Base-by-base conservation (phyloP, 208 protist genomes). In the Phytomonas sp. region DNA sequence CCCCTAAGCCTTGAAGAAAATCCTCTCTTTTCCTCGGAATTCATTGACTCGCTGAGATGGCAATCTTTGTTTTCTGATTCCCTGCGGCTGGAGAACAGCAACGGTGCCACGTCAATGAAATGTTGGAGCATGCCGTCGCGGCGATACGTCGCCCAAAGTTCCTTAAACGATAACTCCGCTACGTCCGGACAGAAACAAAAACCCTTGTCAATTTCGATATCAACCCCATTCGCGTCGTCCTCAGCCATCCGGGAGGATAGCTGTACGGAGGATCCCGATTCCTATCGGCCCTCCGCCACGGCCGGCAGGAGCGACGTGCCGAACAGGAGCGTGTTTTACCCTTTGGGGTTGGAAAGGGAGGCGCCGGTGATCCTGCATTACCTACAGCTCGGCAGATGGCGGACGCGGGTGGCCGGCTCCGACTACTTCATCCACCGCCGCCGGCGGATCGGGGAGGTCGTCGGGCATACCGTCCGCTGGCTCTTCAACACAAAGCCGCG, bases 351-450 rank as follows among this genome's bases (percentile, higher is more conserved):
- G 8, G 80, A 82, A 1, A 62, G 64, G 26, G 75, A 79, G 40
- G 79, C 88, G 0, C 85, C 88, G 6, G 72, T 91, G 19, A 30
- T 84, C 59, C 69, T 93, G 70, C 88, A 93, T 70, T 91, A 91
- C 77, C 63, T 87, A 12, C 69, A 72, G 8, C 60, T 93, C 4
- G 88, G 79, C 16, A 74, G 78, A 33, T 93, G 83, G 82, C 71
- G 78, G 40, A 93, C 84, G 29, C 69, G 66, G 0, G 74, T 84
- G 0, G 81, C 79, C 34, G 84, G 84, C 2, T 78, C 78, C 40
- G 88, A 93, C 60, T 93, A 81, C 77, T 90, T 88, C 67, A 79
- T 56, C 29, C 84, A 93, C 36, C 82, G 88, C 16, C 80, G 85
- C 0, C 76, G 89, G 34, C 40, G 74, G 29, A 73, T 76, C 34